Conservation (phyloP, 768 basidiomycete species). For the Aureoboletus auriporus region DNA sequence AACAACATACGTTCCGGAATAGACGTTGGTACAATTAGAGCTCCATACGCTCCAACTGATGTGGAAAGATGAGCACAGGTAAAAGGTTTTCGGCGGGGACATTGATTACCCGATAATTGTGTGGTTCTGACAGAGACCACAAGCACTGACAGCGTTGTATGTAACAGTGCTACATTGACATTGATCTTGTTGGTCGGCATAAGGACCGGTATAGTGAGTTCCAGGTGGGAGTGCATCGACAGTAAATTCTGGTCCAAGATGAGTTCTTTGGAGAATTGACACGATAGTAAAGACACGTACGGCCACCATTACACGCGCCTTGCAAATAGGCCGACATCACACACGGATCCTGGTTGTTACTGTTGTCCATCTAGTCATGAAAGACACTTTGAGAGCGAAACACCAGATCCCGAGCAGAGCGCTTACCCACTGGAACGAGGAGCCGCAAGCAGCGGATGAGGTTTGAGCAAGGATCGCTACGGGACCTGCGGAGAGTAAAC, state of each 20-base stretch:
- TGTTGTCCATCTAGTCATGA: conserved; percentile 34
- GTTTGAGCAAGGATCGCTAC: conserved; percentile 19
- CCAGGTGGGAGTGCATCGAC: conserved; percentile 35
- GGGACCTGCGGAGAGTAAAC: conserved; percentile 17
- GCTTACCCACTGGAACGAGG: conserved; percentile 27
- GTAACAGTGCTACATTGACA: conserved; percentile 57
- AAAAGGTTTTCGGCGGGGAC: not conserved
- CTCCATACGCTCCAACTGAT: conserved; percentile 52
- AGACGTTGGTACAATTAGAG: conserved; percentile 41
- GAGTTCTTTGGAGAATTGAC: conserved; percentile 4
- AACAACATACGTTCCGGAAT: conserved; percentile 21
- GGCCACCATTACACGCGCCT: conserved; percentile 38
- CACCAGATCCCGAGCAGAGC: too few relatives aligned
- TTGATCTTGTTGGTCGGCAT: conserved; percentile 18
- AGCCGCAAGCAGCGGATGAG: conserved; percentile 18
- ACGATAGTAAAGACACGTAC: conserved; percentile 29
- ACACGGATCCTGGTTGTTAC: conserved; percentile 45
- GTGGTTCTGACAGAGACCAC: conserved; percentile 51
- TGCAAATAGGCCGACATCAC: conserved; percentile 40
- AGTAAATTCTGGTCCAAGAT: conserved; percentile 31
- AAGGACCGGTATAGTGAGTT: conserved; percentile 33
- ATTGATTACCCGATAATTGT: conserved; percentile 33
- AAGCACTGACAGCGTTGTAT: conserved; percentile 55
- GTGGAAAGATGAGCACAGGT: not conserved
- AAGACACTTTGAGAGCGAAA: not conserved